Evolutionary conservation across 2,329 filamentous ascomycete genomes (phyloP).

Genomic region (Berkeleyomyces basicola): DNA sequence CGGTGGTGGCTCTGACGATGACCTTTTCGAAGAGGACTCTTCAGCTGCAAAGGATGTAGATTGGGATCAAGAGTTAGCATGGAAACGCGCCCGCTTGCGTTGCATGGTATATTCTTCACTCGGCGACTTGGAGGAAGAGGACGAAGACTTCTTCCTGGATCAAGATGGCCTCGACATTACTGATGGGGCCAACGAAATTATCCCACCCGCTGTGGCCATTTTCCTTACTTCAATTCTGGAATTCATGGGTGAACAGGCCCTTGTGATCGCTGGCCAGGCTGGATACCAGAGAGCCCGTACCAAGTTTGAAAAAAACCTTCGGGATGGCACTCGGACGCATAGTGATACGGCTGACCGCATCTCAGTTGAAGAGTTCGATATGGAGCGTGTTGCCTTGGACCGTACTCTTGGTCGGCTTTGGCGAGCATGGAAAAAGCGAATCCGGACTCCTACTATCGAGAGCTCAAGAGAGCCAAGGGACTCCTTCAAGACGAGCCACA

Average conservation of each 20-base stretch:
- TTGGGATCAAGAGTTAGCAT: constrained; percentile 85
- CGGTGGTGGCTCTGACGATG: constrained; percentile 61
- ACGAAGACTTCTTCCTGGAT: constrained; percentile 78
- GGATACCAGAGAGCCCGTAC: constrained; percentile 51
- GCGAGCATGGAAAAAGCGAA: constrained; percentile 86
- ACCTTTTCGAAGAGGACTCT: constrained; percentile 40
- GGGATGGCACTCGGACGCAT: constrained; percentile 30
- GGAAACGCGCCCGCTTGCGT: constrained; percentile 81
- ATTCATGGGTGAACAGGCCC: constrained; percentile 78
- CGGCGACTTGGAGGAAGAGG: constrained; percentile 93
- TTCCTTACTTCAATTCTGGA: constrained; percentile 92
- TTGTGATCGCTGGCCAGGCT: constrained; percentile 75
- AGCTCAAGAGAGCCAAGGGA: constrained; percentile 30
- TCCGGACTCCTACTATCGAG: constrained; percentile 40
- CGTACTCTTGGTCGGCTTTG: constrained; percentile 76
- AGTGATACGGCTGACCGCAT: constrained; percentile 45
- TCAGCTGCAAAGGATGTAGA: constrained; percentile 30
- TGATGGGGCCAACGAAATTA: constrained; percentile 46
- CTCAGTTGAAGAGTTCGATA: constrained; percentile 76
- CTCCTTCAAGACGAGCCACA: constrained; percentile 21
- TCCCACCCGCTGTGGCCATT: constrained; percentile 84
- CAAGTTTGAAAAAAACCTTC: constrained; percentile 42
- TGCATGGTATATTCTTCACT: constrained; percentile 98
- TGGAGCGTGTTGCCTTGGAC: constrained; percentile 85
- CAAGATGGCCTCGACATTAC: constrained; percentile 54